Evolutionary conservation across 495 filamentous ascomycete genomes (phyloP).

Genomic region (Podospora anserina): DNA sequence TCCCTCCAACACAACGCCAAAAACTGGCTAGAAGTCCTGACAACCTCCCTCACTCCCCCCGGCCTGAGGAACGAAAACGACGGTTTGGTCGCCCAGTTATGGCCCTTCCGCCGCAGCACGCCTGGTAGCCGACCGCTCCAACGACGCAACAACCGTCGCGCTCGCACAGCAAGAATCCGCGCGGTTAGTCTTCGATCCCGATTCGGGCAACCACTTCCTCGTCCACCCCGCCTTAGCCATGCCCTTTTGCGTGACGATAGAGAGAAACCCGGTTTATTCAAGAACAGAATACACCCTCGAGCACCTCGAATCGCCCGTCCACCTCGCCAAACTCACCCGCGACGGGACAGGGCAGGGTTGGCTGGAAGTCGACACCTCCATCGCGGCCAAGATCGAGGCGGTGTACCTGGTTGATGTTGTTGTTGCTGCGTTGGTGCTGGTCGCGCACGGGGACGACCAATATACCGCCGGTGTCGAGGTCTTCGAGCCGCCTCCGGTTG

Average conservation of each 20-base stretch:
- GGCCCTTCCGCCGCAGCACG: slow-evolving; percentile 66
- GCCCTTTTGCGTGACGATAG: slow-evolving; percentile 53
- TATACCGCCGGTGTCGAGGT: slow-evolving; percentile 41
- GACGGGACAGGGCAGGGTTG: slow-evolving; percentile 52
- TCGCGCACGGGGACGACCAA: slow-evolving; percentile 61
- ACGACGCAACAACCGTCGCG: slow-evolving; percentile 56
- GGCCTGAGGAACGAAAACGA: slow-evolving; percentile 58
- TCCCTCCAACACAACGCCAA: slow-evolving; percentile 19
- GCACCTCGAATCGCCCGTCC: slow-evolving; percentile 54
- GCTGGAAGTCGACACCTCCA: slow-evolving; percentile 52
- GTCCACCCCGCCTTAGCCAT: slow-evolving; percentile 65
- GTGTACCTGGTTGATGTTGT: slow-evolving; percentile 75
- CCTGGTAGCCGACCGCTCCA: slow-evolving; percentile 64
- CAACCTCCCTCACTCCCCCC: slow-evolving; percentile 57
- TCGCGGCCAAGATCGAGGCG: slow-evolving; percentile 52
- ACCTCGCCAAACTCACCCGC: slow-evolving; percentile 48
- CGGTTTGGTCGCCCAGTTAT: slow-evolving; percentile 70
- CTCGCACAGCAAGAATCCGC: slow-evolving; percentile 71
- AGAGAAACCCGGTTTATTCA: slow-evolving; percentile 50
- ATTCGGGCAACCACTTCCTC: slow-evolving; percentile 62
- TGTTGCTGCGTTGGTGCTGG: slow-evolving; percentile 63
- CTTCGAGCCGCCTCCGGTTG: slow-evolving; percentile 51
- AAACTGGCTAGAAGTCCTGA: slow-evolving; percentile 54
- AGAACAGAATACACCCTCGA: slow-evolving; percentile 61
- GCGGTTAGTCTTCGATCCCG: slow-evolving; percentile 65